Conservation (phyloP, 345 rosid genomes). For the Gynandropsis gynandra region DNA sequence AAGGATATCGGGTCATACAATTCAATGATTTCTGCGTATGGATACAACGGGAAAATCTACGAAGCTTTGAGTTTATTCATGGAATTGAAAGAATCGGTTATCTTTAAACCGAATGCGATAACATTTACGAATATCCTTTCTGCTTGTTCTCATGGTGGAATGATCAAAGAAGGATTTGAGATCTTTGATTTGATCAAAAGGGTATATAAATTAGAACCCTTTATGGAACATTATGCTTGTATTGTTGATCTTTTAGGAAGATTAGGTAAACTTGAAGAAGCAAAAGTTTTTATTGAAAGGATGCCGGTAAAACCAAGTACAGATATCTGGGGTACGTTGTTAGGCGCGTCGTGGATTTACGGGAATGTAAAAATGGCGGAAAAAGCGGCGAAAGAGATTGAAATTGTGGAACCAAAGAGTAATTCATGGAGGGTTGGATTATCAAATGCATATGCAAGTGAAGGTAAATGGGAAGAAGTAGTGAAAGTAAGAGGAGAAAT, state of each 20-base stretch:
- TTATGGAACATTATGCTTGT: conserved; percentile 40
- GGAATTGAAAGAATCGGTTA: conserved; percentile 12
- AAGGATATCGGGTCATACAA: conserved; percentile 43
- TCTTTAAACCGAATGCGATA: conserved; percentile 20
- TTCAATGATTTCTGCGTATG: conserved; percentile 36
- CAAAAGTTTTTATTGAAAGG: conserved; percentile 30
- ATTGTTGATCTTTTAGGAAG: conserved; percentile 50
- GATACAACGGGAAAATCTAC: conserved; percentile 32
- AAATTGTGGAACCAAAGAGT: conserved; percentile 19
- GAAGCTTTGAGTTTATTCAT: conserved; percentile 24
- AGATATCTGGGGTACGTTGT: conserved; percentile 22
- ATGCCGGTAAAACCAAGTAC: conserved; percentile 21
- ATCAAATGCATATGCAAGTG: conserved; percentile 28
- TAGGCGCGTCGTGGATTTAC: conserved; percentile 24
- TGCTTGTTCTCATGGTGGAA: conserved; percentile 41
- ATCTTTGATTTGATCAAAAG: conserved; percentile 29
- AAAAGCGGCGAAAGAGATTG: conserved; percentile 21
- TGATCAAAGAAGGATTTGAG: conserved; percentile 35
- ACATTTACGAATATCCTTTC: conserved; percentile 37
- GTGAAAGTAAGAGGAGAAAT: conserved; percentile 23
- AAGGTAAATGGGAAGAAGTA: conserved; percentile 29
- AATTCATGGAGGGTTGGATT: conserved; percentile 28
- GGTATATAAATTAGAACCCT: conserved; percentile 23
- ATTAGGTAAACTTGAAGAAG: conserved; percentile 44
- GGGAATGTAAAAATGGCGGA: conserved; percentile 18